These are phyloP conservation scores for Magnolia changhungtana DNA, from an alignment of 164 flowering plant genomes.

Conservation along the genomic window DNA sequence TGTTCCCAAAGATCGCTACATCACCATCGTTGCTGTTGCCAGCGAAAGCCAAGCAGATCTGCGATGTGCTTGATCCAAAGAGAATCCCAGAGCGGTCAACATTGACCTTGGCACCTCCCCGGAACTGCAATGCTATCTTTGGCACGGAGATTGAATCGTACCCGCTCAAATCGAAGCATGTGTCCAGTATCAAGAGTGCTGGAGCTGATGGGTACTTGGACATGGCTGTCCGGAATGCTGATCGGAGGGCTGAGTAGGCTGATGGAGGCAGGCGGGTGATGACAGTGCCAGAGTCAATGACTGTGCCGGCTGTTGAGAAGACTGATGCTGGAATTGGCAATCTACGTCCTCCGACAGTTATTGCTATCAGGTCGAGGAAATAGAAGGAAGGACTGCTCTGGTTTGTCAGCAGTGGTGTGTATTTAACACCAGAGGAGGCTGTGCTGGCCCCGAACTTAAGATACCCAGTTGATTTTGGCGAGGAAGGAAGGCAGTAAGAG, in stretches of 20 bases:
- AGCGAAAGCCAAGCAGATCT: constrained; percentile 43
- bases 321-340: constrained; percentile 18
- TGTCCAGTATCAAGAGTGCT: constrained; percentile 48
- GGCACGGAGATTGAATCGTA: constrained; percentile 19
- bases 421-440: not conserved
- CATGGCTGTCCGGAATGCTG: constrained; percentile 42
- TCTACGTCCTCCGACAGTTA: constrained; percentile 28
- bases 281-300: constrained; percentile 64
- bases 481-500: constrained; percentile 54
- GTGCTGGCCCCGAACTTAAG: constrained; percentile 30
- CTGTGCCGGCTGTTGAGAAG: constrained; percentile 25
- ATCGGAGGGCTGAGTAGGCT: constrained; percentile 38
- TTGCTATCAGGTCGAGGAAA: constrained; percentile 25
- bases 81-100: constrained; percentile 28
- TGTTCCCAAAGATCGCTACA: constrained; percentile 35
- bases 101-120: constrained; percentile 20
- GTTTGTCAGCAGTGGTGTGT: constrained; percentile 19
- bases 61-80: constrained; percentile 7
- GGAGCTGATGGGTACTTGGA: constrained; percentile 33
- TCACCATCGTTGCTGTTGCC: constrained; percentile 17
- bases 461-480: constrained; percentile 32
- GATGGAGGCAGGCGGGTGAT: constrained; percentile 48
- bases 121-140: constrained; percentile 20
- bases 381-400: constrained; percentile 26
- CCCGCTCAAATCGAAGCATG: constrained; percentile 51